Conservation (phyloP, 2,329 filamentous ascomycete genomes). For the Grosmannia huntii region DNA sequence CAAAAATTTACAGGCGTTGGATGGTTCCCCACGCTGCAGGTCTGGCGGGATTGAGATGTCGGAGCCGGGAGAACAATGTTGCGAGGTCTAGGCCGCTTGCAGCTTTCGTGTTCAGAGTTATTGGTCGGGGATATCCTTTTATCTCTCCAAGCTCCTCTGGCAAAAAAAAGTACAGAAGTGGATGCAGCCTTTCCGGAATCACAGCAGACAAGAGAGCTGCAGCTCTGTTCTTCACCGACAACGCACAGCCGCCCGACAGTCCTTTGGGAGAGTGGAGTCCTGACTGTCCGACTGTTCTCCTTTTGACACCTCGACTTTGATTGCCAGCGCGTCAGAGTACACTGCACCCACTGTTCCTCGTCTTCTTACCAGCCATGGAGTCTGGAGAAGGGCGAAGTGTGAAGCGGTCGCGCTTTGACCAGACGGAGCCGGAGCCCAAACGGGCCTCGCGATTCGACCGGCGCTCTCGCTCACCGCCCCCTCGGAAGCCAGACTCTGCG, state of each 20-base stretch:
- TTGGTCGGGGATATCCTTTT: too few relatives aligned
- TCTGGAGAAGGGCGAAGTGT: slow-evolving; percentile 60
- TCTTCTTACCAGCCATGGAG: slow-evolving; percentile 41
- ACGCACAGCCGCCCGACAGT: too few relatives aligned
- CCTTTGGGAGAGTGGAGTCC: too few relatives aligned
- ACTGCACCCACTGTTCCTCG: too few relatives aligned
- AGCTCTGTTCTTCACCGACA: not conserved
- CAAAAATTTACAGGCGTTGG: not conserved
- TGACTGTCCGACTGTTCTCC: too few relatives aligned
- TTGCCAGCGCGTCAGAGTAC: too few relatives aligned
- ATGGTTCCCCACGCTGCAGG: not conserved
- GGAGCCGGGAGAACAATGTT: not conserved
- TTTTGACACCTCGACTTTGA: not conserved
- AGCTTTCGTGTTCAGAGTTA: not conserved
- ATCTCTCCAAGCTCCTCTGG: not conserved
- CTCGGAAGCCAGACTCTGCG: slow-evolving; percentile 51
- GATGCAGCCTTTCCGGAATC: not conserved
- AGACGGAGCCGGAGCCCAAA: slow-evolving; percentile 71
- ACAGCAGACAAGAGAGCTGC: not conserved
- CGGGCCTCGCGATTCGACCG: slow-evolving; percentile 76
- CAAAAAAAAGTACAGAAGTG: not conserved
- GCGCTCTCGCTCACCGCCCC: slow-evolving; percentile 72
- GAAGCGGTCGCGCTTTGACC: slow-evolving; percentile 90
- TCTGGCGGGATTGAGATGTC: not conserved
- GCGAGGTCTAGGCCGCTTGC: not conserved